phyloP scores from a whole-genome alignment of 495 filamentous ascomycete species.

The Trichocladium uniseriatum region DNA sequence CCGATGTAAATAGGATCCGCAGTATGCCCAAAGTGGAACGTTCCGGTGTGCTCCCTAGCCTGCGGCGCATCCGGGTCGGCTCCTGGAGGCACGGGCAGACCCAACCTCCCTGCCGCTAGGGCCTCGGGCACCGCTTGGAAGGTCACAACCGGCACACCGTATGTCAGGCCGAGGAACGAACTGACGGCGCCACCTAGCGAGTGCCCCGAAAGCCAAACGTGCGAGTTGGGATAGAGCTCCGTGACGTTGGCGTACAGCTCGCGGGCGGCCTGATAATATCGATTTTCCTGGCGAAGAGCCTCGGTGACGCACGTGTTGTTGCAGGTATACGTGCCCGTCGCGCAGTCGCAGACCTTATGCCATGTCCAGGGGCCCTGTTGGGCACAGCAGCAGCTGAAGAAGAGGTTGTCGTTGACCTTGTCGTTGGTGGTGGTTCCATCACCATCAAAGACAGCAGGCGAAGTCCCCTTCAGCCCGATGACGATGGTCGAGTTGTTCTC shows the following conservation, averaged over 20 bases:
- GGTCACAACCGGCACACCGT: slow-evolving; percentile 76
- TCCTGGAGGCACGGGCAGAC: slow-evolving; percentile 78
- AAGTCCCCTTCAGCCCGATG: slow-evolving; percentile 87
- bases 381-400: slow-evolving; percentile 94
- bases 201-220: slow-evolving; percentile 83
- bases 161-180: slow-evolving; percentile 79
- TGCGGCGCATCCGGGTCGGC: slow-evolving; percentile 60
- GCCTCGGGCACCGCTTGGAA: slow-evolving; percentile 90
- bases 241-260: slow-evolving; percentile 91
- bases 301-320: slow-evolving; percentile 79
- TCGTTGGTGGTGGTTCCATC: slow-evolving; percentile 94
- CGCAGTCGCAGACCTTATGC: slow-evolving; percentile 87
- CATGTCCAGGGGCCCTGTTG: slow-evolving; percentile 82
- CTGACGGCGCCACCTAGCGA: slow-evolving; percentile 84
- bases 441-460: slow-evolving; percentile 85
- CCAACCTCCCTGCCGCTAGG: slow-evolving; percentile 72
- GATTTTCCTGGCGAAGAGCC: slow-evolving; percentile 68
- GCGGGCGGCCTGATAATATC: slow-evolving; percentile 78
- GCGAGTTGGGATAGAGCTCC: slow-evolving; percentile 71
- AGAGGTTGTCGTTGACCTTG: slow-evolving; percentile 94
- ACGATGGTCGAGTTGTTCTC: slow-evolving; percentile 77
- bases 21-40: slow-evolving; percentile 92
- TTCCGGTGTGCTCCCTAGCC: slow-evolving; percentile 58
- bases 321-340: slow-evolving; percentile 71
- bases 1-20: slow-evolving; percentile 95